Evolutionary conservation across 208 protist species (phyloP).

Genomic region (Trichomonas vaginalis): DNA sequence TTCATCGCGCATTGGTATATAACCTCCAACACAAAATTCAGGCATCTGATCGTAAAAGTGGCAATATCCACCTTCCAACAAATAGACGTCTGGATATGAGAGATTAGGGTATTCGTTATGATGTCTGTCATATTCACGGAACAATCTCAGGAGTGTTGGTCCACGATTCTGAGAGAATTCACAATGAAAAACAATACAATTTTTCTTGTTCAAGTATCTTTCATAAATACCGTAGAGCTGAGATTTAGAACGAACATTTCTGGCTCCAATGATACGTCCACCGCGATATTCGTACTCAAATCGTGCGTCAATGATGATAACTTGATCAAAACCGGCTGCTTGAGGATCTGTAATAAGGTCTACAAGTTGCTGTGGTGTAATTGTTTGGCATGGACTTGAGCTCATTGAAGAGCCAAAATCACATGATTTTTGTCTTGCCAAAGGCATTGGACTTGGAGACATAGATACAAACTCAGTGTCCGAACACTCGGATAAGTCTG

Average conservation of each 20-base stretch:
- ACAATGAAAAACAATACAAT: constrained; percentile 29
- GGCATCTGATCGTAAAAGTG: neutral
- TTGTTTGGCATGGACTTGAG: neutral
- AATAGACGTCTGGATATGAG: neutral
- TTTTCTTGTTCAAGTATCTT: neutral
- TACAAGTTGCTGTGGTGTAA: neutral
- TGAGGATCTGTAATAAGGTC: neutral
- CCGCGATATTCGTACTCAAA: neutral
- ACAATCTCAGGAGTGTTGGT: neutral
- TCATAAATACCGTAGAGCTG: neutral
- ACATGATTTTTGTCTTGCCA: neutral
- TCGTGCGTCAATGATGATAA: neutral
- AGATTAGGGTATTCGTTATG: neutral
- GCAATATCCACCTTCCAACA: neutral
- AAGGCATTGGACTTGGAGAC: neutral
- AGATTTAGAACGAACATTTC: neutral
- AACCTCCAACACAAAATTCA: neutral
- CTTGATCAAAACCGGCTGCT: neutral
- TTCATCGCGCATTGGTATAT: neutral
- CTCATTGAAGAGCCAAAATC: neutral
- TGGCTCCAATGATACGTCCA: neutral
- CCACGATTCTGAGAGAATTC: constrained; percentile 25
- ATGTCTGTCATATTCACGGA: neutral
- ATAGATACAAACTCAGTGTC: neutral
- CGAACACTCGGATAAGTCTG: neutral